Base-by-base conservation (phyloP, 305 asterid genomes). In the Rubia balearica region DNA sequence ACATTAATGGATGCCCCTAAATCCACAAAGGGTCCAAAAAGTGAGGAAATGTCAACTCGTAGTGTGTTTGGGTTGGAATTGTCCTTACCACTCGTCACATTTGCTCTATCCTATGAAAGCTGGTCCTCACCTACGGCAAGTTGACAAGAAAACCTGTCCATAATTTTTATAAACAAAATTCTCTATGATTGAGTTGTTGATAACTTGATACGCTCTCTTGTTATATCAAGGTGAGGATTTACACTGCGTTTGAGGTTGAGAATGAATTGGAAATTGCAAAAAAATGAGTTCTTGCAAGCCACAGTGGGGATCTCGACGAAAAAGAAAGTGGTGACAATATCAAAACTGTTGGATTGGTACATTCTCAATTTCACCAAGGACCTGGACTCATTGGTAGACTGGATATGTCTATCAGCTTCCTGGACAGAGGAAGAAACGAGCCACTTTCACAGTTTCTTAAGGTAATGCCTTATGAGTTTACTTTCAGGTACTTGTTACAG, bases 61-160 rank as follows among this genome's bases (percentile, higher is more conserved):
- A 73, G 85, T 78, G 72, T 68, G 75, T 85, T 87, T 33, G 90
- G 93, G 30, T 78, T 89, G 83, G 96, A 87, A 69, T 76, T 85
- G 30, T 89, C 96, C 0, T 94, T 87, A 82, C 94, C 94, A 13
- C 73, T 87, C 73, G 91, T 89, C 8, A 87, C 96, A 61, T 89
- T 89, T 77, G 96, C 94, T 3, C 94, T 89, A 46, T 87, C 93
- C 33, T 85, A 94, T 71, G 96, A 94, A 75, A 89, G 96, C 82
- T 87, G 89, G 86, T 89, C 96, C 71, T 89, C 96, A 69, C 96
- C 94, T 79, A 89, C 91, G 65, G 96, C 87, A 86, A 85, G 96
- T 81, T 27, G 41, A 40, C 43, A 68, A 3, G 36, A 51, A 51
- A 6, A 6, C 3, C 5, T 17, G 22, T 17, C 22, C 59, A 51